phyloP scores from a whole-genome alignment of 495 filamentous ascomycete genomes.

The Penicillium daleae region DNA sequence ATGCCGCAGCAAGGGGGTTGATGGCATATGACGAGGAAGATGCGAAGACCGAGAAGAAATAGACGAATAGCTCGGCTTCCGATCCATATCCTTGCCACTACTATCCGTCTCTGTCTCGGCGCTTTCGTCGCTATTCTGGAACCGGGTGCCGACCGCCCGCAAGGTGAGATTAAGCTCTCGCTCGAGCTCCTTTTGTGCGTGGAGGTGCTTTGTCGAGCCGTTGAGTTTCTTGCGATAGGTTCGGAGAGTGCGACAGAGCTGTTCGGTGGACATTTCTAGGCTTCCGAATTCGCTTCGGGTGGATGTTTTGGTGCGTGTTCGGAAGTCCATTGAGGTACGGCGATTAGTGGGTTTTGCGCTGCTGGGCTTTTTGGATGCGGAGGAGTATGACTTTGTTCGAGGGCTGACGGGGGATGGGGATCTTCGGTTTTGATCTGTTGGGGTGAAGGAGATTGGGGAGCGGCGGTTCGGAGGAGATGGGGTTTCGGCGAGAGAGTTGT shows the following conservation, averaged over 20 bases:
- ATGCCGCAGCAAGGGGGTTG: slow-evolving; percentile 40
- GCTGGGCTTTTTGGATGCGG: slow-evolving; percentile 24
- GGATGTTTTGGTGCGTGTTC: slow-evolving; percentile 57
- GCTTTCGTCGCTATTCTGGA: slow-evolving; percentile 32
- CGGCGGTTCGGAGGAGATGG: slow-evolving; percentile 42
- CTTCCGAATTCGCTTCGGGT: slow-evolving; percentile 61
- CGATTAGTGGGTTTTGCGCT: slow-evolving; percentile 29
- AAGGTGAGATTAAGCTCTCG: slow-evolving; percentile 78
- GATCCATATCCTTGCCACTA: slow-evolving; percentile 50
- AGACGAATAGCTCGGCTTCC: slow-evolving; percentile 27
- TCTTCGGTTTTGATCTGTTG: slow-evolving; percentile 35
- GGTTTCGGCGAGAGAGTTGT: slow-evolving; percentile 31
- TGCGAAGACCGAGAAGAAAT: slow-evolving; percentile 27
- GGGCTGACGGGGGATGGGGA: slow-evolving; percentile 54
- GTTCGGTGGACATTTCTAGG: slow-evolving; percentile 76
- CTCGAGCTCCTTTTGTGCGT: slow-evolving; percentile 73
- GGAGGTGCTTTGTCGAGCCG: slow-evolving; percentile 63
- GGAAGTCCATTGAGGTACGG: slow-evolving; percentile 63
- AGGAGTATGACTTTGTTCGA: slow-evolving; percentile 22
- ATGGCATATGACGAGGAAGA: slow-evolving; percentile 40
- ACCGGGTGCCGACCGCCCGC: slow-evolving; percentile 63
- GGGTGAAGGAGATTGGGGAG: slow-evolving; percentile 36
- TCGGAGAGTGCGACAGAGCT: slow-evolving; percentile 75
- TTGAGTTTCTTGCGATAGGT: slow-evolving; percentile 82
- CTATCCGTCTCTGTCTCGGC: slow-evolving; percentile 49